These are phyloP conservation scores for Bretschneidera sinensis DNA, from an alignment of 345 rosid genomes.

Conservation along the genomic window DNA sequence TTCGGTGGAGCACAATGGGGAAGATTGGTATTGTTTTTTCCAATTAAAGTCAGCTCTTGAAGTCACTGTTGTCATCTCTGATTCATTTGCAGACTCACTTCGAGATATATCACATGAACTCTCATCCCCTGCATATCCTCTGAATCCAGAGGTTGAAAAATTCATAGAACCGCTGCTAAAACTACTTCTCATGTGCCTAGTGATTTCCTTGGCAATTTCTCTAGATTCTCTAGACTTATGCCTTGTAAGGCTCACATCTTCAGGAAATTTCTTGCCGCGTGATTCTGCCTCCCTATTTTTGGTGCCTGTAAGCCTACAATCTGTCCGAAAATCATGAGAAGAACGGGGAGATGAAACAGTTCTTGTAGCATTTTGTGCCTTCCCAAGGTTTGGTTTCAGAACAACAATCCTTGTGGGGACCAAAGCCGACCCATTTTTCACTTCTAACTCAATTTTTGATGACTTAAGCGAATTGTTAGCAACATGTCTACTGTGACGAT, in stretches of 20 bases:
- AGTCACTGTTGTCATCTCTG: slow-evolving; percentile 37
- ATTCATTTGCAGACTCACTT: slow-evolving; percentile 69
- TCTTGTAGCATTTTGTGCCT: slow-evolving; percentile 39
- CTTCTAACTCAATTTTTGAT: slow-evolving; percentile 36
- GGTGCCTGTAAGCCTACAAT: slow-evolving; percentile 37
- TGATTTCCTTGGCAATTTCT: slow-evolving; percentile 59
- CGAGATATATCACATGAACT: slow-evolving; percentile 65
- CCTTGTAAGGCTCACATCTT: slow-evolving; percentile 43
- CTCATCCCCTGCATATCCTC: slow-evolving; percentile 76
- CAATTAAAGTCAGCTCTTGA: slow-evolving; percentile 39
- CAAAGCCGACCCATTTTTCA: slow-evolving; percentile 28
- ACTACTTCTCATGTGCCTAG: slow-evolving; percentile 56
- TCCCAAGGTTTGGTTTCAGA: slow-evolving; percentile 78
- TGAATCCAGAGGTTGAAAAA: slow-evolving; percentile 41
- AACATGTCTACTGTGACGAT: slow-evolving; percentile 25
- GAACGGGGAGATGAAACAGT: slow-evolving; percentile 42
- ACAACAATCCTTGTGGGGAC: slow-evolving; percentile 82
- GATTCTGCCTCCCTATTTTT: slow-evolving; percentile 30
- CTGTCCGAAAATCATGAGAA: slow-evolving; percentile 45
- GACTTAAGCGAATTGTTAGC: slow-evolving; percentile 30
- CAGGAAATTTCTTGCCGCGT: slow-evolving; percentile 33
- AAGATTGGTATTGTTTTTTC: slow-evolving; percentile 33
- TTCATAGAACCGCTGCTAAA: slow-evolving; percentile 34
- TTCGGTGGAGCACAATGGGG: slow-evolving; percentile 46
- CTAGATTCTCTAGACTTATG: slow-evolving; percentile 60